These are phyloP conservation scores for Coelastrella sp. DNA, from an alignment of 139 green algal species.

Conservation along the genomic window DNA sequence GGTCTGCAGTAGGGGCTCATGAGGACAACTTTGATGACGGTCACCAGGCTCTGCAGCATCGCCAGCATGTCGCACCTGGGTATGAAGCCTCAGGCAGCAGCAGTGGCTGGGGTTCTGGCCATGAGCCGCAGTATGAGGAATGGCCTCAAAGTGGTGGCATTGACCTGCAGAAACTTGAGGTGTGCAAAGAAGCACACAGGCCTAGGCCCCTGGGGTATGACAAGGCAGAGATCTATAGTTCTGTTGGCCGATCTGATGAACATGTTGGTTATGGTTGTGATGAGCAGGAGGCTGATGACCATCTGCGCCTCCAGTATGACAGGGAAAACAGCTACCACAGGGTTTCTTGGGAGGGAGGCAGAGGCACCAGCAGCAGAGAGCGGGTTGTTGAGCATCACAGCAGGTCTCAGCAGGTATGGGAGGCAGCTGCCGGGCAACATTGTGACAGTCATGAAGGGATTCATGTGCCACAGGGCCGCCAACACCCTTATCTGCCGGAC, in stretches of 20 bases:
- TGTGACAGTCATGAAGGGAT: too few species aligned
- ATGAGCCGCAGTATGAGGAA: background rate
- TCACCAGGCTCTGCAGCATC: background rate
- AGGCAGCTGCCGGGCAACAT: too few species aligned
- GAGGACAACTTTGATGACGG: background rate
- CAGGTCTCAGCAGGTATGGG: too few species aligned
- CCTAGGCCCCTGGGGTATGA: too few species aligned
- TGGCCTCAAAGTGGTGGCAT: too few species aligned
- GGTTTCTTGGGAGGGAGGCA: background rate
- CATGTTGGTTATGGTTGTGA: background rate
- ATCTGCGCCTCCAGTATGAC: background rate
- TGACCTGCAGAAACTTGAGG: too few species aligned
- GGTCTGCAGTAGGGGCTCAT: background rate
- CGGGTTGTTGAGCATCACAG: too few species aligned
- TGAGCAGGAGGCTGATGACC: background rate
- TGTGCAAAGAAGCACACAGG: too few species aligned
- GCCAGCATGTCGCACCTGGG: background rate
- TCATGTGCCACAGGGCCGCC: too few species aligned
- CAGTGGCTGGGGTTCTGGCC: background rate
- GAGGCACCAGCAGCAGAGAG: background rate
- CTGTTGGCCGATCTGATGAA: too few species aligned
- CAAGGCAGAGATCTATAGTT: too few species aligned
- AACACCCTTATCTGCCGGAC: too few species aligned
- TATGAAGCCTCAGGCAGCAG: constrained; percentile 10
- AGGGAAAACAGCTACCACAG: background rate